Evolutionary conservation across 1,139 yeast species (phyloP), one percentile per base, ranked within the genome.

Genomic region (Taphrina betulina): DNA sequence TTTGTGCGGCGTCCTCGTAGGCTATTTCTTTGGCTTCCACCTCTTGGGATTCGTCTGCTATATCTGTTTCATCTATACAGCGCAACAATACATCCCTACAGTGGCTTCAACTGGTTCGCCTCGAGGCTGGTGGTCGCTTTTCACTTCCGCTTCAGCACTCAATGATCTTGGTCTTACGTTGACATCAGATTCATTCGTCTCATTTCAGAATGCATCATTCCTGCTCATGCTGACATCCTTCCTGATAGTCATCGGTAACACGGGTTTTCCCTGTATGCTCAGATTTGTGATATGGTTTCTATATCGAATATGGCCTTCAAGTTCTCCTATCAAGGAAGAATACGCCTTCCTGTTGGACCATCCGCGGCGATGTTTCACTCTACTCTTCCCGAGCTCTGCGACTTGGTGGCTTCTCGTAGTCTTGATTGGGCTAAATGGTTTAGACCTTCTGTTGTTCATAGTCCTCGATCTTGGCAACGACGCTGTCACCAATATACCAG

Each of bases 321-420:
- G 37, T 36, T 58, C 59, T 10, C 48, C 55, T 4, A 36, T 46
- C 17, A 36, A 31, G 17, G 59, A 57, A 35, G 50, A 95, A 5
- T 72, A 90, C 22, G 94, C 89, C 1, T 92, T 94, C 65, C 70
- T 92, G 57, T 74, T 92, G 50, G 97, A 90, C 64, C 98, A 92
- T 67, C 99, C 99, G 0, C 82, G 99, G 65, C 85, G 99, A 66
- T 92, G 98, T 68, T 92, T 92, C 67, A 90, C 97, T 1, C 72
- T 92, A 60, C 73, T 94, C 55, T 92, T 92, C 66, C 98, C 98
- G 0, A 78, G 92, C 2, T 81, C 83, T 0, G 95, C 97, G 2
- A 92, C 98, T 0, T 89, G 96, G 95, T 88, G 96, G 96, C 75
- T 92, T 45, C 76, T 88, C 57, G 76, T 81, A 57, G 85, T 89